Evolutionary conservation across 2,329 filamentous ascomycete species (phyloP).

Genomic region (Metarhizium humberi): DNA sequence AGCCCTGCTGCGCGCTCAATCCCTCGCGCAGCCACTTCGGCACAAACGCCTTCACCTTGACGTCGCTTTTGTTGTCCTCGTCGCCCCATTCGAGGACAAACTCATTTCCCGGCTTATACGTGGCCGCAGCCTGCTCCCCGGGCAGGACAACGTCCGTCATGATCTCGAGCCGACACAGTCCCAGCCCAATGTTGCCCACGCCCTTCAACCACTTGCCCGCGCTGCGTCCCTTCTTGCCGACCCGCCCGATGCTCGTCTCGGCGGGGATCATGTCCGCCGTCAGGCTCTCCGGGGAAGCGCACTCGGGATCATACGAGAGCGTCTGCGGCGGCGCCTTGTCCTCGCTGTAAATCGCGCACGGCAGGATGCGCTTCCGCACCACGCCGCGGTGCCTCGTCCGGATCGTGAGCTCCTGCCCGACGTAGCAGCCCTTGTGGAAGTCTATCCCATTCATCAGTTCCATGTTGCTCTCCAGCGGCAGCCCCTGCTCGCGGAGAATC

Average conservation of each 20-base stretch:
- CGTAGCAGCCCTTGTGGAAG: constrained; percentile 93
- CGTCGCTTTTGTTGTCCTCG: constrained; percentile 24
- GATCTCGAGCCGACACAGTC: constrained; percentile 75
- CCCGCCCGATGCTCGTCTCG: constrained; percentile 40
- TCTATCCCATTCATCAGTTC: constrained; percentile 80
- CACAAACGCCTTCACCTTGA: constrained; percentile 71
- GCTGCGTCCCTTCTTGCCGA: constrained; percentile 53
- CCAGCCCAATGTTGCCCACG: constrained; percentile 79
- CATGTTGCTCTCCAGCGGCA: constrained; percentile 85
- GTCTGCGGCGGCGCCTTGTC: constrained; percentile 26
- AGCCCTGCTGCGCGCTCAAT: constrained; percentile 21
- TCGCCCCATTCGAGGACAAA: constrained; percentile 48
- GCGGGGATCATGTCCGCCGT: constrained; percentile 29
- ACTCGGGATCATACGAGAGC: constrained; percentile 37
- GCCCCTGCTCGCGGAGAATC: constrained; percentile 57
- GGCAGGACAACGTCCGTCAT: constrained; percentile 77
- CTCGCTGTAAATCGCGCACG: constrained; percentile 60
- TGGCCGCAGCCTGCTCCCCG: constrained; percentile 55
- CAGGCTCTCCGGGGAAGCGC: constrained; percentile 14
- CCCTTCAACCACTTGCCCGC: constrained; percentile 74
- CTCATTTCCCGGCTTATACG: constrained; percentile 51
- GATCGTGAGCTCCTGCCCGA: constrained; percentile 94
- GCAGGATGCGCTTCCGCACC: constrained; percentile 81
- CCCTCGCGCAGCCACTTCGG: constrained; percentile 59
- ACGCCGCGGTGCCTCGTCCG: constrained; percentile 91